These are phyloP conservation scores for Triangularia setosa DNA, from an alignment of 2,329 filamentous ascomycete genomes.

Conservation along the genomic window DNA sequence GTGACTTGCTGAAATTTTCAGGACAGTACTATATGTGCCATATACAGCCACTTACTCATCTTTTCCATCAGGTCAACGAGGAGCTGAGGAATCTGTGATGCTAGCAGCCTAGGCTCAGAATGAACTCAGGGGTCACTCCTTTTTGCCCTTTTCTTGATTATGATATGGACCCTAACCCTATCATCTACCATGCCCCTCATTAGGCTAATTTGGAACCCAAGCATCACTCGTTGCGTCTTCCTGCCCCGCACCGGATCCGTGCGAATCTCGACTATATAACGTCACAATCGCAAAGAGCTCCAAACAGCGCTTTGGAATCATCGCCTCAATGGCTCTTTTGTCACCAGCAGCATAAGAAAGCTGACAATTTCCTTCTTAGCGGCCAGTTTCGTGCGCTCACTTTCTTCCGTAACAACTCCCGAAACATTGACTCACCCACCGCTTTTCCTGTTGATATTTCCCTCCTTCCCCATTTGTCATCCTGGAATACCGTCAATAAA, in stretches of 20 bases:
- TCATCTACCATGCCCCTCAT: neutral
- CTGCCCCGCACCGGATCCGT: neutral
- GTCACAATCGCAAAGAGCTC: neutral
- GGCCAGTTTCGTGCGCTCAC: neutral
- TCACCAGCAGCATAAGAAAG: neutral
- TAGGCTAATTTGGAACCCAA: neutral
- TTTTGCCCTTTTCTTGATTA: neutral
- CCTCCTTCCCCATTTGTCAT: neutral
- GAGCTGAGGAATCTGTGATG: no score
- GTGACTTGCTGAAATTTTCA: no score
- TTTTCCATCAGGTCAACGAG: no score
- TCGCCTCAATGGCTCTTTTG: neutral
- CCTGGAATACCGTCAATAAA: neutral
- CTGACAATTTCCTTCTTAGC: neutral
- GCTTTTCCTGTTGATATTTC: neutral
- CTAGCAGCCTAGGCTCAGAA: no score
- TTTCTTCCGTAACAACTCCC: neutral
- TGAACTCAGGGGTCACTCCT: neutral
- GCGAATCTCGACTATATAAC: neutral
- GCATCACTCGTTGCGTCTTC: neutral
- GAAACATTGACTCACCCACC: neutral
- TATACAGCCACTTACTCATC: no score
- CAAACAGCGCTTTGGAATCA: neutral
- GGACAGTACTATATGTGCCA: no score
- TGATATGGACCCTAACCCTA: neutral